Evolutionary conservation across 2,329 filamentous ascomycete species (phyloP), one percentile per base, ranked within the genome.

Genomic region (Penicillium sp.): DNA sequence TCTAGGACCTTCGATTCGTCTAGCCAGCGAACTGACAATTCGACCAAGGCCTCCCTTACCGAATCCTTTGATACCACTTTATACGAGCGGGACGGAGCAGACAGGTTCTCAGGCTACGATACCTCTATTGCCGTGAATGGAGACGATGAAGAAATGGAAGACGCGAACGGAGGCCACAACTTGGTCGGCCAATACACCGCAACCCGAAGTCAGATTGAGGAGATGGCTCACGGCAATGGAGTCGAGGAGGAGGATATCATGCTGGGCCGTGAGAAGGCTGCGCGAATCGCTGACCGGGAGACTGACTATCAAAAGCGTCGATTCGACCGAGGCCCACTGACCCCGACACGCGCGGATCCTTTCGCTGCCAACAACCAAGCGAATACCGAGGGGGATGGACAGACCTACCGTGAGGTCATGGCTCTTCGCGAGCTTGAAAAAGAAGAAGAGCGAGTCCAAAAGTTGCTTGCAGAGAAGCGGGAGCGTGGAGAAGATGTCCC

Each of bases 301-400:
- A 96, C 92, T 62, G 93, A 98, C 71, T 99, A 99, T 74, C 96
- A 99, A 78, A 96, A 96, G 78, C 90, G 93, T 64, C 87, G 93
- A 58, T 96, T 96, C 75, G 88, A 96, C 73, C 91, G 95, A 60
- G 87, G 86, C 52, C 70, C 75, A 46, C 82, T 98, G 61, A 95
- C 91, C 22, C 92, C 93, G 4, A 92, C 90, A 9, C 87, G 91
- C 69, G 90, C 88, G 60, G 92, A 96, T 72, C 88, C 91, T 29
- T 96, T 96, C 70, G 89, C 90, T 26, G 85, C 88, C 62, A 90
- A 93, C 70, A 81, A 85, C 61, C 84, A 90, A 72, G 85, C 83
- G 48, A 87, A 86, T 57, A 84, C 83, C 24, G 80, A 84, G 27
- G 85, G 85, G 54, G 88, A 92, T 65, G 91, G 90, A 19, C 82